phyloP scores from a whole-genome alignment of 1,139 yeast species.

The Diutina ranongensis region DNA sequence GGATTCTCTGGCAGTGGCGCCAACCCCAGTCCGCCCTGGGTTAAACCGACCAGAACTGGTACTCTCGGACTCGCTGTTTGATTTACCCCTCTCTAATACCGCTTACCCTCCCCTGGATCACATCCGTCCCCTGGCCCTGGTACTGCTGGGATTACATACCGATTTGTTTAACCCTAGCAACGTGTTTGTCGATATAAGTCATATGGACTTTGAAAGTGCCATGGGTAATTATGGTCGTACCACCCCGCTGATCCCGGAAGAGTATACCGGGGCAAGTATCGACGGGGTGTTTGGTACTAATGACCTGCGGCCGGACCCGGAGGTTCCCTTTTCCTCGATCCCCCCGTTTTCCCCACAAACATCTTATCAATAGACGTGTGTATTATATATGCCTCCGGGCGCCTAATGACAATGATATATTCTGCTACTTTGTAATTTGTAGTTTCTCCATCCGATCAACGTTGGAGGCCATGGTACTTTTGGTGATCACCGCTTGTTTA shows the following conservation, averaged over 20 bases:
- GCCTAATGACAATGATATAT: background rate
- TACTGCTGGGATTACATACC: background rate
- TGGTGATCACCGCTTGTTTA: background rate
- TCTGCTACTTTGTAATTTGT: background rate
- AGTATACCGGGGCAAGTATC: background rate
- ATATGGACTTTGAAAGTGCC: background rate
- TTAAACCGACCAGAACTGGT: slow-evolving; percentile 5
- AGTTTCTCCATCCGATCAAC: background rate
- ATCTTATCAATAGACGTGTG: background rate
- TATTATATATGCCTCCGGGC: background rate
- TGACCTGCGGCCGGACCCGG: background rate
- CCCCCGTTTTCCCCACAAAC: background rate
- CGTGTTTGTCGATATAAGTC: background rate
- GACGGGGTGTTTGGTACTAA: background rate
- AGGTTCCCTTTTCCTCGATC: background rate
- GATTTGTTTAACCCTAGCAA: slow-evolving; percentile 1
- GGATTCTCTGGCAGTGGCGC: background rate
- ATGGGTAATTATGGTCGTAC: background rate
- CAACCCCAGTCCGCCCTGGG: background rate
- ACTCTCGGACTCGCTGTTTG: slow-evolving; percentile 5
- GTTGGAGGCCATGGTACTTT: background rate
- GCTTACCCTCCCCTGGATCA: slow-evolving; percentile 5
- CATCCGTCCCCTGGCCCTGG: background rate
- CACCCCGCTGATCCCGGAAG: slow-evolving; percentile 4
- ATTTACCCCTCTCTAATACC: background rate